Percentiles rank a stretch among this genome's conserved stretches.
phyloP scores from a whole-genome alignment of 2,329 filamentous ascomycete species.

The Pseudocercospora eumusae region DNA sequence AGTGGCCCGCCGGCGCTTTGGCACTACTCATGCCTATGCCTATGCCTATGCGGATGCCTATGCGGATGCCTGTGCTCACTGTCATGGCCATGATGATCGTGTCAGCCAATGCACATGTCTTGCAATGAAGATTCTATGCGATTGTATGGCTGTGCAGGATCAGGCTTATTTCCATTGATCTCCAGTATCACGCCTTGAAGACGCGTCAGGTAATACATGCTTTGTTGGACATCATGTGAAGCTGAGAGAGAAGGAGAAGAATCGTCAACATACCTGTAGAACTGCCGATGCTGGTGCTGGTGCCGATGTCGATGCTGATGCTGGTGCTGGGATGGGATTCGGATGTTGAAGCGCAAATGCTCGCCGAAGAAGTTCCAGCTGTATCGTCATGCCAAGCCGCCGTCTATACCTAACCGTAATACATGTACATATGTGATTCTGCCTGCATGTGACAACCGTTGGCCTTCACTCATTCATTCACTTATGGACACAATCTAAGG shows the following conservation, averaged over 20 bases:
- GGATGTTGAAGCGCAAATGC: too few relatives aligned
- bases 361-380: too few relatives aligned
- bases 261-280: conserved; percentile 1
- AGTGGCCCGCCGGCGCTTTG: conserved; percentile 63
- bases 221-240: conserved; percentile 11
- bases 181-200: conserved; percentile 9
- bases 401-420: too few relatives aligned
- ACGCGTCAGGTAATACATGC: conserved; percentile 16
- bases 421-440: too few relatives aligned
- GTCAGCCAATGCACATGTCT: neutral
- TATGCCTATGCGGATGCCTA: conserved; percentile 10
- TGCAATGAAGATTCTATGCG: neutral
- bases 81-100: neutral
- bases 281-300: too few relatives aligned
- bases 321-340: neutral
- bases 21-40: conserved; percentile 41
- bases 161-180: neutral
- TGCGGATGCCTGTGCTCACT: neutral
- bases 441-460: neutral
- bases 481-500: neutral
- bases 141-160: neutral
- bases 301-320: too few relatives aligned
- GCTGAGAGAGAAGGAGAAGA: neutral
- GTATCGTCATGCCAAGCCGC: neutral
- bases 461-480: neutral